These are phyloP conservation scores for Mycosarcoma mackinlayi DNA, from an alignment of 1,284 basidiomycete genomes.

Conservation along the genomic window DNA sequence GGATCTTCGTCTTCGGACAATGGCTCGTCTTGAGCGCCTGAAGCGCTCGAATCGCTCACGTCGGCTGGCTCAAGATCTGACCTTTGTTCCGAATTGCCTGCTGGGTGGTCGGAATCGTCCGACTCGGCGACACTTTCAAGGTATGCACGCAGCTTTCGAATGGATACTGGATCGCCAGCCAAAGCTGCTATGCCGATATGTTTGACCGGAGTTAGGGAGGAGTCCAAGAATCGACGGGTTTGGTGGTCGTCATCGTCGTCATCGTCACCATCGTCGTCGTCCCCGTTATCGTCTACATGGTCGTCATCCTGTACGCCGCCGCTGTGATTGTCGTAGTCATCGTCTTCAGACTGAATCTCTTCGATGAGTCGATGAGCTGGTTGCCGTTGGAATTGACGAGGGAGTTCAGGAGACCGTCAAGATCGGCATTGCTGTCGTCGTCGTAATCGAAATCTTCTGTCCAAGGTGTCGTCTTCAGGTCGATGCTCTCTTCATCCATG, in stretches of 20 bases:
- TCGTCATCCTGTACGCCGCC: conserved; percentile 15
- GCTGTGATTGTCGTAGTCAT: conserved; percentile 8
- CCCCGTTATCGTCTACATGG: no score
- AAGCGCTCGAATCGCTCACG: background rate
- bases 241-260: conserved; percentile 19
- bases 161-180: conserved; percentile 13
- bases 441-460: conserved; percentile 49
- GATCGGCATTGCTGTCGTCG: conserved; percentile 21
- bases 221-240: conserved; percentile 9
- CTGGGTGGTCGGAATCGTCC: conserved; percentile 17
- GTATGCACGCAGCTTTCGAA: conserved; percentile 14
- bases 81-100: conserved; percentile 13
- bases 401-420: conserved; percentile 15
- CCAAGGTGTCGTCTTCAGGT: conserved; percentile 37
- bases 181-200: conserved; percentile 22
- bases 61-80: conserved; percentile 3
- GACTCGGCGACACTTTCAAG: conserved; percentile 24
- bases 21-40: conserved; percentile 5
- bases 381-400: conserved; percentile 12
- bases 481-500: conserved; percentile 50
- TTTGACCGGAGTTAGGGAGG: conserved; percentile 17
- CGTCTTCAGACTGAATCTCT: conserved; percentile 22
- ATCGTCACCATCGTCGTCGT: conserved; percentile 18
- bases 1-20: conserved; percentile 12
- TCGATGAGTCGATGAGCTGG: background rate